Base-by-base conservation (phyloP, 2,329 filamentous ascomycete species). In the Cladorrhinum sp. region DNA sequence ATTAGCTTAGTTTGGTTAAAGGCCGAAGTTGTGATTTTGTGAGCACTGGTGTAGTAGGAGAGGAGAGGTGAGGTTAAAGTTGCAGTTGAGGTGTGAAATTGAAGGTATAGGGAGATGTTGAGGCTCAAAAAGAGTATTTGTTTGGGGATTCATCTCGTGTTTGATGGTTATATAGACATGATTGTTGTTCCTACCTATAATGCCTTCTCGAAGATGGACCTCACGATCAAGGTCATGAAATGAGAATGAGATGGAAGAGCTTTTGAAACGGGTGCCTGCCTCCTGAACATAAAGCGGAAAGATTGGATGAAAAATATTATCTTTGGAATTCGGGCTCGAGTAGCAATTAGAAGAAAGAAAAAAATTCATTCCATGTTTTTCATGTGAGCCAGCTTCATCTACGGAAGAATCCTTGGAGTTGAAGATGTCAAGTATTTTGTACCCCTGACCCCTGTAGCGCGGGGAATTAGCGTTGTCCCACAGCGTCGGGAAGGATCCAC, bases 381-480 rank as follows among this genome's bases (percentile, higher is more conserved):
- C n/a, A n/a, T n/a, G n/a, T n/a, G n/a, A n/a, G n/a, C n/a, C n/a
- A n/a, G n/a, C n/a, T n/a, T n/a, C n/a, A n/a, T n/a, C n/a, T n/a
- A n/a, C n/a, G n/a, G n/a, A n/a, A n/a, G n/a, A n/a, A n/a, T n/a
- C n/a, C n/a, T n/a, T n/a, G n/a, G n/a, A n/a, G n/a, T n/a, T n/a
- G n/a, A n/a, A n/a, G n/a, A n/a, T n/a, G n/a, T n/a, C n/a, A n/a
- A n/a, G n/a, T n/a, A n/a, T n/a, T n/a, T n/a, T n/a, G n/a, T n/a
- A n/a, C n/a, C n/a, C n/a, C n/a, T n/a, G 20, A 41, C 20, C 8
- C 57, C 48, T 61, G 59, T 54, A 58, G 50, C 54, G 54, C 50
- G 55, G 50, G 51, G 25, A 45, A 18, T 25, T 58, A 55, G 53
- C 59, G 53, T 36, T 22, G 59, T 61, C 41, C 59, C 59, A 61